phyloP scores from a whole-genome alignment of 192 early-diverging fungal genomes.

The Mortierella hygrophila region DNA sequence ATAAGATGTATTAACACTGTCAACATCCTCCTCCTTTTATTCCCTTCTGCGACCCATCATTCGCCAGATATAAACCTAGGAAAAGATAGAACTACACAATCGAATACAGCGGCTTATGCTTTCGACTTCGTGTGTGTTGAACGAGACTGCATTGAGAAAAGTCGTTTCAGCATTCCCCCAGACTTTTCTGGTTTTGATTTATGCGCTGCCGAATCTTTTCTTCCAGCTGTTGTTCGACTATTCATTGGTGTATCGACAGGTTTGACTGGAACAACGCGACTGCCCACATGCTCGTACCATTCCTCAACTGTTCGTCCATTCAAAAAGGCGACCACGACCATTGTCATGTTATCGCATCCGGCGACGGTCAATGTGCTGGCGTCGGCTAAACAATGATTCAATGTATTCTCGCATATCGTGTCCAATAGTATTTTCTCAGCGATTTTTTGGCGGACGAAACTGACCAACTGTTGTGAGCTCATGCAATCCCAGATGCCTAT shows the following conservation, averaged over 20 bases:
- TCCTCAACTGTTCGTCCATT: conserved; percentile 81
- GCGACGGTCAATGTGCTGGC: conserved; percentile 89
- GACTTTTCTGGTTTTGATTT: neutral
- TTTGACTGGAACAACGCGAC: conserved; percentile 19
- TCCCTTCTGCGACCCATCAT: no score
- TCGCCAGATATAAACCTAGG: no score
- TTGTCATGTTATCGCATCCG: conserved; percentile 99
- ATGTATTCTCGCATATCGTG: conserved; percentile 86
- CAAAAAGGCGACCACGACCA: conserved; percentile 90
- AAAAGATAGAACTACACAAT: no score
- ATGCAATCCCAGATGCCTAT: conserved; percentile 99
- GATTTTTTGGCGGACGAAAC: conserved; percentile 84
- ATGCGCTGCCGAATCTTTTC: neutral
- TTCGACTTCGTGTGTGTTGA: neutral
- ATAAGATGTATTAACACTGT: no score
- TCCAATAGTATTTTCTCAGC: conserved; percentile 69
- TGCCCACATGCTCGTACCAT: conserved; percentile 74
- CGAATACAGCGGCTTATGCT: neutral
- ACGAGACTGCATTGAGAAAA: neutral
- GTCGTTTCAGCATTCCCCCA: neutral
- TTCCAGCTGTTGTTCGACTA: neutral
- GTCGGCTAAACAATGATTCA: conserved; percentile 92
- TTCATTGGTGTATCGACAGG: neutral
- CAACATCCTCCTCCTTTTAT: no score
- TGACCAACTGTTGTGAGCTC: conserved; percentile 88